Base-by-base conservation (phyloP, 2,329 filamentous ascomycete species). In the Tolypocladium pustulatum region DNA sequence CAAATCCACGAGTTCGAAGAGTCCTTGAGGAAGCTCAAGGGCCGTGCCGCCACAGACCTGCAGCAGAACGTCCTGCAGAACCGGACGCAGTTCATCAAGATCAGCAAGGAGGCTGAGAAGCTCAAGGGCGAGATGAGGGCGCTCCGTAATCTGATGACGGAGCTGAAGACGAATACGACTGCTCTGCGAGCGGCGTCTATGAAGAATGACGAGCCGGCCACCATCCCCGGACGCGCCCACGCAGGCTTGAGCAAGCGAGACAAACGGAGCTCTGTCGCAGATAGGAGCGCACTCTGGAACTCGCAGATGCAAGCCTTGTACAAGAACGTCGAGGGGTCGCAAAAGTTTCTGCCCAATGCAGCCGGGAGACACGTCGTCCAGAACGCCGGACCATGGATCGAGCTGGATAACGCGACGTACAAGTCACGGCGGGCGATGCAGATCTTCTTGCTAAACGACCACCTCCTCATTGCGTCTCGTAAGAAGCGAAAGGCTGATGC, bases 81-180 rank as follows among this genome's bases (percentile, higher is more conserved):
- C 73, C 86, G 94, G 55, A 96, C 91, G 0, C 94, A 97, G 68
- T 99, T 99, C 70, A 97, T 99, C 79, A 96, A 96, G 74, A 97
- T 99, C 73, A 97, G 92, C 71, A 97, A 97, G 74, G 94, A 99
- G 76, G 94, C 95, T 2, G 94, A 99, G 74, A 97, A 96, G 76
- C 84, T 99, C 59, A 97, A 97, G 75, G 85, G 85, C 58, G 94
- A 99, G 72, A 97, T 99, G 94, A 85, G 90, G 57, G 90, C 90
- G 8, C 82, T 99, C 37, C 85, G 90, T 52, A 90, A 90, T 63
- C 81, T 97, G 57, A 97, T 99, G 88, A 87, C 91, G 2, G 94
- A 99, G 64, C 81, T 99, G 59, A 97, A 91, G 66, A 81, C 84
- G 9, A 91, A 91, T 61, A 88, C 86, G 1, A 86, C 81, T 22